Percentiles rank a stretch among this genome's conserved stretches.
Conservation (phyloP, 441 rosid genomes). For the Manihot esculenta region DNA sequence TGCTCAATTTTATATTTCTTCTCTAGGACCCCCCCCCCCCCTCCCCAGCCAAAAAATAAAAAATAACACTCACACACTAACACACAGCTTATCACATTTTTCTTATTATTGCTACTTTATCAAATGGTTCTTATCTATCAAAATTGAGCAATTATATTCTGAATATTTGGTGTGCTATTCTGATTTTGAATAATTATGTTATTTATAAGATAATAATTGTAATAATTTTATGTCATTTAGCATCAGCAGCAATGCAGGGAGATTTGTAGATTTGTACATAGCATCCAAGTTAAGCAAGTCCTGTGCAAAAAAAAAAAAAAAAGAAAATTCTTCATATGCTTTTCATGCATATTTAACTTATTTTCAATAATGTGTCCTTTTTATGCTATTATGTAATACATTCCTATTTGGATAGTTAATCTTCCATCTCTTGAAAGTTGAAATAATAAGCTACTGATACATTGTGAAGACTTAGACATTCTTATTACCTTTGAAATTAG, state of each 20-base stretch:
- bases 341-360: not conserved
- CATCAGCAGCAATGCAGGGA: not conserved
- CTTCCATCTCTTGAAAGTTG: slow-evolving; percentile 1
- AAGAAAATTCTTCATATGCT: not conserved
- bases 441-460: too few species aligned
- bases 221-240: not conserved
- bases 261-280: too few species aligned
- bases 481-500: not conserved
- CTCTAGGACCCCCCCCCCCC: too few species aligned
- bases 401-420: not conserved
- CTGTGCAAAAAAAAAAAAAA: not conserved
- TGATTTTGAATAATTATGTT: not conserved
- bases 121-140: not conserved
- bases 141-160: slow-evolving; percentile 3
- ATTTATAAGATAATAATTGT: not conserved
- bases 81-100: not conserved
- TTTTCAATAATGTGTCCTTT: not conserved
- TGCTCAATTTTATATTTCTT: too few species aligned
- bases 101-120: not conserved
- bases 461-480: not conserved
- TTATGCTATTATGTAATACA: not conserved
- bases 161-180: not conserved
- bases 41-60: too few species aligned
- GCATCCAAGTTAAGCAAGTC: not conserved
- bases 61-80: too few species aligned